Conservation (phyloP, 2,329 filamentous ascomycete genomes). For the Penicillium aurantiogriseum region DNA sequence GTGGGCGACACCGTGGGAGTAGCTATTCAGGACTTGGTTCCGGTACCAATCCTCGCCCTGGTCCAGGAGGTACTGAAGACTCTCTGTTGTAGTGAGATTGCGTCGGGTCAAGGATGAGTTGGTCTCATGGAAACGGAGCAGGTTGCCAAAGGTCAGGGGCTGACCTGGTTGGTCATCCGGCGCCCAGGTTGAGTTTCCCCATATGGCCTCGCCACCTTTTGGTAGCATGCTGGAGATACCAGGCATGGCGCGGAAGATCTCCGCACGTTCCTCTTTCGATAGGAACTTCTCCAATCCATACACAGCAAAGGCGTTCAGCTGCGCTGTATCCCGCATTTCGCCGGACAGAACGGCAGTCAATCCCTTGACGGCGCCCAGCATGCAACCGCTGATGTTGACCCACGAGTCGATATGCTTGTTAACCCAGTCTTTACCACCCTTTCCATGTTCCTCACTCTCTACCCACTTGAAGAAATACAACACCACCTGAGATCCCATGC, state of each 20-base stretch:
- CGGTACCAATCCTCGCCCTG: conserved; percentile 84
- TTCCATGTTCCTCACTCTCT: conserved; percentile 71
- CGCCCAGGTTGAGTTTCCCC: conserved; percentile 84
- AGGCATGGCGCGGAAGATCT: conserved; percentile 95
- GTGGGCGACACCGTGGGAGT: conserved; percentile 85
- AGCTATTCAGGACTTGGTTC: conserved; percentile 68
- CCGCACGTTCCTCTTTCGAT: conserved; percentile 81
- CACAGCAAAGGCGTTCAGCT: conserved; percentile 92
- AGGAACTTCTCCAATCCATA: conserved; percentile 96
- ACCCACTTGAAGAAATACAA: conserved; percentile 82
- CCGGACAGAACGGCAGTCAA: conserved; percentile 87
- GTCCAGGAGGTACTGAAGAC: conserved; percentile 73
- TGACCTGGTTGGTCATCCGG: conserved; percentile 81
- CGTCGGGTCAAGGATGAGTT: conserved; percentile 60
- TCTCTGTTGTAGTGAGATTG: conserved; percentile 79
- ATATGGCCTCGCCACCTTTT: conserved; percentile 89
- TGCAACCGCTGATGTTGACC: conserved; percentile 98
- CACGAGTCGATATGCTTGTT: conserved; percentile 86
- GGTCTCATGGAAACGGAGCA: conserved; percentile 75
- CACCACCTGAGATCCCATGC: conserved; percentile 94
- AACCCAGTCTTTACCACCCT: conserved; percentile 83
- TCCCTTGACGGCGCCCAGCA: conserved; percentile 92
- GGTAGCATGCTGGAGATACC: conserved; percentile 96
- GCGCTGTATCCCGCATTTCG: conserved; percentile 97
- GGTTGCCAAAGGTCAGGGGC: conserved; percentile 70